These are phyloP conservation scores for Claviceps quebecensis DNA, from an alignment of 2,329 filamentous ascomycete genomes.

Conservation along the genomic window DNA sequence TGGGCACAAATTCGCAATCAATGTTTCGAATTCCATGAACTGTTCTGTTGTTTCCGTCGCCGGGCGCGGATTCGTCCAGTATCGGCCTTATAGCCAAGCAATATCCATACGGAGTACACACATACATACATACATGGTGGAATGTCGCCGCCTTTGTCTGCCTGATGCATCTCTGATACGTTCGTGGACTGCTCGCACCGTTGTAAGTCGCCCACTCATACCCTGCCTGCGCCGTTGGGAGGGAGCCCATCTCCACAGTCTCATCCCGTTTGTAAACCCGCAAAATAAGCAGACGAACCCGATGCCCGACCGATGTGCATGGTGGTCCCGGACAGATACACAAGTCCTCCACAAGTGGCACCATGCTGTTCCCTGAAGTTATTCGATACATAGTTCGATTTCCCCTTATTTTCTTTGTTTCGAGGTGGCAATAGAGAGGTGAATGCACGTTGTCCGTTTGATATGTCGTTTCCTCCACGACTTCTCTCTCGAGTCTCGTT, in stretches of 20 bases:
- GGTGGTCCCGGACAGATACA: neutral
- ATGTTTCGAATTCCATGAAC: neutral
- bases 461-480: neutral
- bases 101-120: neutral
- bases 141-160: neutral
- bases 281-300: neutral
- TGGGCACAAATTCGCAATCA: neutral
- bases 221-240: neutral
- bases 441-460: slow-evolving; percentile 1
- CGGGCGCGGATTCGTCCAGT: neutral
- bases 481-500: neutral
- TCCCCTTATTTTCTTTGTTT: too few species aligned
- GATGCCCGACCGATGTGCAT: neutral
- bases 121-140: neutral
- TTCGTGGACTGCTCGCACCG: neutral
- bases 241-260: neutral
- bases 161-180: neutral
- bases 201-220: neutral
- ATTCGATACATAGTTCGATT: neutral
- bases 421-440: too few species aligned
- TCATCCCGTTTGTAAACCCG: neutral
- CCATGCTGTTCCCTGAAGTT: slow-evolving; percentile 1
- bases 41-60: neutral
- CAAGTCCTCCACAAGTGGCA: neutral
- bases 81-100: neutral